Evolutionary conservation across 306 rosid species (phyloP), one percentile per base, ranked within the genome.

Genomic region (Corylus americana): DNA sequence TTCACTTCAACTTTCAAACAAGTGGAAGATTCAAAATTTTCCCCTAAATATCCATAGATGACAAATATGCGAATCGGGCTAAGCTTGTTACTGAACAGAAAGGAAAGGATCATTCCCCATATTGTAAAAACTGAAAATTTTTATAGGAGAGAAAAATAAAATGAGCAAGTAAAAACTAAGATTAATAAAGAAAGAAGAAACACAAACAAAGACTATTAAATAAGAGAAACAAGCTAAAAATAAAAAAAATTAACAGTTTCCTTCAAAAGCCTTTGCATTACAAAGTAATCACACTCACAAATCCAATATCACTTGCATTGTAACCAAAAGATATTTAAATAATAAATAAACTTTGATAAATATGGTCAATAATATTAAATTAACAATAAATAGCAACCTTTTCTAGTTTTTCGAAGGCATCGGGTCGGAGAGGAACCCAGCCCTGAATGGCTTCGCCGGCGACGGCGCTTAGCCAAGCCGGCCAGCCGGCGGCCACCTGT

Each of bases 401-500:
- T 10, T 96, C 99, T 73, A 96, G 82, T 71, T 96, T 96, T 88
- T 96, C 99, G 67, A 61, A 96, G 4, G 98, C 93, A 81, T 96
- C 99, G 3, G 94, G 80, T 5, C 89, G 89, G 44, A 90, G 97
- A 16, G 99, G 99, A 2, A 96, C 93, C 98, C 98, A 93, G 31
- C 99, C 99, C 4, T 96, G 94, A 87, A 96, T 91, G 79, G 99
- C 99, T 78, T 96, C 98, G 0, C 85, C 88, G 17, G 99, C 99
- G 81, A 96, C 99, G 79, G 98, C 87, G 82, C 89, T 86, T 73
- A 96, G 98, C 99, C 99, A 96, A 7, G 89, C 90, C 8, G 99
- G 99, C 99, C 99, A 96, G 0, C 98, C 99, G 2, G 97, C 99
- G 1, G 97, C 97, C 42, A 88, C 96, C 75, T 96, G 99, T 55